Evolutionary conservation across 805 yeast genomes (phyloP).

Genomic region (Saccharomycopsis malanga): DNA sequence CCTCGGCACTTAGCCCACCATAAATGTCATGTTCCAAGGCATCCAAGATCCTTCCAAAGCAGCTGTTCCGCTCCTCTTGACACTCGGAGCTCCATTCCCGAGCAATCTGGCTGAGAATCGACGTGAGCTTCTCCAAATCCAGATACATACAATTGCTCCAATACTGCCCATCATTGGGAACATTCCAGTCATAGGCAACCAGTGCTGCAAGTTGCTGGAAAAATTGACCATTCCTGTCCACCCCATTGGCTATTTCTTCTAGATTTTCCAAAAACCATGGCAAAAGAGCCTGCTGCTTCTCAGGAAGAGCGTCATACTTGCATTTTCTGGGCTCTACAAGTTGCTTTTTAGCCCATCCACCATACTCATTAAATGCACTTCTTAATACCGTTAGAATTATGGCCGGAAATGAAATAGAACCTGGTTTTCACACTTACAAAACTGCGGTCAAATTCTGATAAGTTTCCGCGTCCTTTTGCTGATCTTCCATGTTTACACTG

Average conservation of each 20-base stretch:
- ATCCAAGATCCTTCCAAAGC: conserved; percentile 34
- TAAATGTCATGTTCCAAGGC: conserved; percentile 30
- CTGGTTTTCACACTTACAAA: no score
- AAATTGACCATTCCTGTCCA: conserved; percentile 40
- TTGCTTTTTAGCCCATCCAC: conserved; percentile 29
- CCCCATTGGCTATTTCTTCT: conserved; percentile 34
- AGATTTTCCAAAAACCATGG: conserved; percentile 46
- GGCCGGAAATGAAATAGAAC: conserved; percentile 18
- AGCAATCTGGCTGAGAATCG: conserved; percentile 47
- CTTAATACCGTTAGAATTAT: not conserved
- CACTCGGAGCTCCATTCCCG: conserved; percentile 63
- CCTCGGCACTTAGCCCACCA: conserved; percentile 29
- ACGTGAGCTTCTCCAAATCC: conserved; percentile 52
- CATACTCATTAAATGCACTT: conserved; percentile 1
- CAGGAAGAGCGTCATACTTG: conserved; percentile 33
- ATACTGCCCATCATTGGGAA: conserved; percentile 29
- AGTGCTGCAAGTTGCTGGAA: conserved; percentile 35
- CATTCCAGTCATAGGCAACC: conserved; percentile 48
- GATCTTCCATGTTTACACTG: no score
- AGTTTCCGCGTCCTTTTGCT: conserved; percentile 15
- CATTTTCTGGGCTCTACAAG: conserved; percentile 29
- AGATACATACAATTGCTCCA: conserved; percentile 38
- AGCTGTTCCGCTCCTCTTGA: conserved; percentile 34
- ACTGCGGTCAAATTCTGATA: conserved; percentile 29
- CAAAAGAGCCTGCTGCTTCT: conserved; percentile 36